Evolutionary conservation across 2,329 filamentous ascomycete species (phyloP).

Genomic region (Chaetomium sp.): DNA sequence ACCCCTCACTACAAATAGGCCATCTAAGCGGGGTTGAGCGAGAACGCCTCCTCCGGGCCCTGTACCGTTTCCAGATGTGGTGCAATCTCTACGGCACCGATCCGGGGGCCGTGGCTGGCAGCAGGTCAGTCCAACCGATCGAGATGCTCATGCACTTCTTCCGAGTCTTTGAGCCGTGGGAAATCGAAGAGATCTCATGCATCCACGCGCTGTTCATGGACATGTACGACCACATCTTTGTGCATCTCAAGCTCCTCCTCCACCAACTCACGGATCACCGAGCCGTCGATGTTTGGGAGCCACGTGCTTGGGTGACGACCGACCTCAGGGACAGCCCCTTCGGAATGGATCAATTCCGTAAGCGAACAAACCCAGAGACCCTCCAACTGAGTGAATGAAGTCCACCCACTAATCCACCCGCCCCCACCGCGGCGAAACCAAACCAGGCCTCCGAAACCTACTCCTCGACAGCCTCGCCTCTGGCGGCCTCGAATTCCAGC

Average conservation of each 20-base stretch:
- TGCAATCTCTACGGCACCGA: not conserved
- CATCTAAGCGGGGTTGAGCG: not conserved
- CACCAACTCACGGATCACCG: not conserved
- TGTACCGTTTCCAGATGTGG: conserved; percentile 7
- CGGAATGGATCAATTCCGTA: not conserved
- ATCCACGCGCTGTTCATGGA: not conserved
- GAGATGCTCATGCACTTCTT: not conserved
- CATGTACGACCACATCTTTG: not conserved
- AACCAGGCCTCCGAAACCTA: not conserved
- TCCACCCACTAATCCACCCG: too few relatives aligned
- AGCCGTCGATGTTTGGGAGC: not conserved
- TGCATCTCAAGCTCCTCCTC: not conserved
- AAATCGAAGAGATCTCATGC: not conserved
- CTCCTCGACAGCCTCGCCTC: not conserved
- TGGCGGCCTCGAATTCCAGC: not conserved
- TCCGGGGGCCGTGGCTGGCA: not conserved
- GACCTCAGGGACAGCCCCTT: not conserved
- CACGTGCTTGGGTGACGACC: not conserved
- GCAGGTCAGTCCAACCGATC: not conserved
- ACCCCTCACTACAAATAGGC: not conserved
- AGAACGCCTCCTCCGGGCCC: not conserved
- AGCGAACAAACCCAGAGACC: not conserved
- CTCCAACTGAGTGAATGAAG: too few relatives aligned
- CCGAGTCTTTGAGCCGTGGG: not conserved
- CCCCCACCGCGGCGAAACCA: too few relatives aligned